Evolutionary conservation across 495 filamentous ascomycete genomes (phyloP).

Genomic region (Aspergillus biplanus): DNA sequence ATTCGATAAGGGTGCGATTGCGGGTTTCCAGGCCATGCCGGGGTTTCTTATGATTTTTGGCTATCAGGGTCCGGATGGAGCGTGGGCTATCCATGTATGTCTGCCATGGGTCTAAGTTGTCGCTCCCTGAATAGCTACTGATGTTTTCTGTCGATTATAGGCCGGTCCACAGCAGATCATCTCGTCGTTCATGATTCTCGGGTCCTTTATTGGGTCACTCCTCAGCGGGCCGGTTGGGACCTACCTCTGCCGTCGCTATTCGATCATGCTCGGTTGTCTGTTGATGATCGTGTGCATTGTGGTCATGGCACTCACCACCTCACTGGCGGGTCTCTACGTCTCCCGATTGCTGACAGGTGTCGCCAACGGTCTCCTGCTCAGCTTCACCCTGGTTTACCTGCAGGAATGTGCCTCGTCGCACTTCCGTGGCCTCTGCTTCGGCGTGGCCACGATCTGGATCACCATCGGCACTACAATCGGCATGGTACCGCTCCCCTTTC

Average conservation of each 20-base stretch:
- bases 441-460: constrained; percentile 9
- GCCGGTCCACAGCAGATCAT: constrained; percentile 2
- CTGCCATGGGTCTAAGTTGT: too few species aligned
- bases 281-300: constrained; percentile 1
- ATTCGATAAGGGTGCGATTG: constrained; percentile 6
- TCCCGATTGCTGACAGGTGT: not conserved
- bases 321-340: not conserved
- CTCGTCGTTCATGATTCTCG: constrained; percentile 5
- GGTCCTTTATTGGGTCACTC: constrained; percentile 1
- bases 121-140: not conserved
- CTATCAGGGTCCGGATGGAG: not conserved
- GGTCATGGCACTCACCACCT: not conserved
- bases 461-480: constrained; percentile 7
- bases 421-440: constrained; percentile 4
- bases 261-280: not conserved
- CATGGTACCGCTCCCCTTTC: not conserved
- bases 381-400: constrained; percentile 4
- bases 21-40: constrained; percentile 9
- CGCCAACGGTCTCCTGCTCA: not conserved
- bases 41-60: constrained; percentile 3
- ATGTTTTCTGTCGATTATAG: not conserved
- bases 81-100: not conserved
- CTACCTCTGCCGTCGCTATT: constrained; percentile 3
- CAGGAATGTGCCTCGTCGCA: constrained; percentile 2
- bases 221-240: not conserved